A percentile compares a stretch with the other conserved stretches of the same genome.
Evolutionary conservation across 495 filamentous ascomycete species (phyloP).

Genomic region (Penicillium salamii): DNA sequence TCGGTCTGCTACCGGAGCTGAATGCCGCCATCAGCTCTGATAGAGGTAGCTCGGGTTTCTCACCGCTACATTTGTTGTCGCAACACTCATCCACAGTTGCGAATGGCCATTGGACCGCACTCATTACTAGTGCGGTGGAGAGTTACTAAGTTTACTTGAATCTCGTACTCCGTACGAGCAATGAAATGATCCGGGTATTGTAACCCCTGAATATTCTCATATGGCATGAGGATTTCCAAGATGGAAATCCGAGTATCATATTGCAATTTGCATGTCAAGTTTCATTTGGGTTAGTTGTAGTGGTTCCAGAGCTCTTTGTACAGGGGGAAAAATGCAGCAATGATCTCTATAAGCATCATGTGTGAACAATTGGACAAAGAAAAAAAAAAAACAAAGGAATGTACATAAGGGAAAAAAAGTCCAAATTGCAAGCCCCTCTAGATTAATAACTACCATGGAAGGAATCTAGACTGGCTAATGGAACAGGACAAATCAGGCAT

Average conservation of each 20-base stretch:
- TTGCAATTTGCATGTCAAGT: not conserved
- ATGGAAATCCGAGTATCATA: too few relatives aligned
- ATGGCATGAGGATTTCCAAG: too few relatives aligned
- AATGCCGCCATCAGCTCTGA: not conserved
- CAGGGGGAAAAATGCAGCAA: not conserved
- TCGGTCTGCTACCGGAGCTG: not conserved
- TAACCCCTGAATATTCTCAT: too few relatives aligned
- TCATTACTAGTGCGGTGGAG: not conserved
- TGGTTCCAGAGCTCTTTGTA: conserved; percentile 5
- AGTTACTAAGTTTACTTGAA: too few relatives aligned
- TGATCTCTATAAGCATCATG: not conserved
- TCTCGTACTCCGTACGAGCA: not conserved
- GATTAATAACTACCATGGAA: conserved; percentile 39
- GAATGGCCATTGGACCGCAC: not conserved
- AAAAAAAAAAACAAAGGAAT: conserved; percentile 4
- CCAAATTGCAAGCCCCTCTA: conserved; percentile 28
- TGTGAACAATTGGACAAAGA: not conserved
- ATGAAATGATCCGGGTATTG: too few relatives aligned
- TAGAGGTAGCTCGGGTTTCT: not conserved
- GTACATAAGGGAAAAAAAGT: conserved; percentile 4
- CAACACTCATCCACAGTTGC: not conserved
- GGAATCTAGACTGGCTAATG: conserved; percentile 43
- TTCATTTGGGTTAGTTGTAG: not conserved
- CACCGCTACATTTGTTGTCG: not conserved
- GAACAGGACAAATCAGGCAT: conserved; percentile 40